phyloP scores from a whole-genome alignment of 2,329 filamentous ascomycete species.

The Fusarium sulawesiense region DNA sequence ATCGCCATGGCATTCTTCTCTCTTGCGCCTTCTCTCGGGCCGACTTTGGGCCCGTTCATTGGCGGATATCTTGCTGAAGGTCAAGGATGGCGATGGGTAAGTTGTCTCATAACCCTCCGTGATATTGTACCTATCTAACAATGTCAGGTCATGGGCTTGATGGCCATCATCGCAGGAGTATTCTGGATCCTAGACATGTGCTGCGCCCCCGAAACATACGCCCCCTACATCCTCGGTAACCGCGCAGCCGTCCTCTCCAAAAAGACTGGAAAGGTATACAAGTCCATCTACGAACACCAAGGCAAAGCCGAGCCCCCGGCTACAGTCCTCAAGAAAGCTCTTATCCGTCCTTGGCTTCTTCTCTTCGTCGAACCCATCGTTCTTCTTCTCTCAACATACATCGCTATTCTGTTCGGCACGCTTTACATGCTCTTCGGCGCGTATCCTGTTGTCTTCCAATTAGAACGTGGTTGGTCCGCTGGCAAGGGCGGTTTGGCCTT shows the following conservation, averaged over 20 bases:
- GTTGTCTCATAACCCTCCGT: background rate
- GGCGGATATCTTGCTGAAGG: conserved; percentile 71
- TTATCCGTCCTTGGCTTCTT: conserved; percentile 72
- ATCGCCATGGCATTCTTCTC: conserved; percentile 70
- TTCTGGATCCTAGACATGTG: conserved; percentile 67
- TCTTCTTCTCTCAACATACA: conserved; percentile 70
- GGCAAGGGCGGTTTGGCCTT: conserved; percentile 72
- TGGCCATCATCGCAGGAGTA: conserved; percentile 68
- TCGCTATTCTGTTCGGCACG: conserved; percentile 67
- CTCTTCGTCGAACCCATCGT: conserved; percentile 76
- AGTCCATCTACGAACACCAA: conserved; percentile 59
- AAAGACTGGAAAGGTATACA: conserved; percentile 66
- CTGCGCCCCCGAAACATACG: conserved; percentile 68
- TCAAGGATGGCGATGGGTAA: conserved; percentile 68
- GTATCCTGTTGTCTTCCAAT: conserved; percentile 71
- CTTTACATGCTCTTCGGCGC: conserved; percentile 67
- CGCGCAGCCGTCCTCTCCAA: conserved; percentile 63
- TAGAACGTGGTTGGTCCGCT: conserved; percentile 64
- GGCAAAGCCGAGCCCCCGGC: conserved; percentile 56
- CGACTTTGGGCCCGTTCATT: conserved; percentile 68
- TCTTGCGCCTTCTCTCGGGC: conserved; percentile 72
- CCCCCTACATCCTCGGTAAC: conserved; percentile 65
- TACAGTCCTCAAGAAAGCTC: conserved; percentile 64
- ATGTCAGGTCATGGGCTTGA: conserved; percentile 66
- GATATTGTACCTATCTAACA: no score